Conservation (phyloP, 495 filamentous ascomycete genomes). For the Trichoderma orchidacearum region DNA sequence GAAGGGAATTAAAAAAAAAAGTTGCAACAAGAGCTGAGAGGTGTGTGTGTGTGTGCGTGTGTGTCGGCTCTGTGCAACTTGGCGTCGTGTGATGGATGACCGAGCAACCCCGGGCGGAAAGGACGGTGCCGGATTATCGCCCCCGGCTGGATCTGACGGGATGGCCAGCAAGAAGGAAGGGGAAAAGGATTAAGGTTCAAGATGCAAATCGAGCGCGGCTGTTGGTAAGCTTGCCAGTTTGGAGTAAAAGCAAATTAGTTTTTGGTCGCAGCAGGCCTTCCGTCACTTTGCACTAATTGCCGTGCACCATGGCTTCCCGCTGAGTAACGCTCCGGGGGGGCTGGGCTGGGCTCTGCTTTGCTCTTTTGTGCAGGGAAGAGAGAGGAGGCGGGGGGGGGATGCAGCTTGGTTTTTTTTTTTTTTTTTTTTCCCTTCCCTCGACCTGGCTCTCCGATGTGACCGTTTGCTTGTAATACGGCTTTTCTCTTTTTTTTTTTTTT, state of each 20-base stretch:
- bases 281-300: background rate
- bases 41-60: background rate
- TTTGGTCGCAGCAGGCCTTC: background rate
- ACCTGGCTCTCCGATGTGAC: too few species aligned
- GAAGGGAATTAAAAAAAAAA: background rate
- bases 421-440: too few species aligned
- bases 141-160: background rate
- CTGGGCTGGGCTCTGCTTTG: background rate
- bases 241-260: too few species aligned
- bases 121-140: background rate
- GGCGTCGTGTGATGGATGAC: slow-evolving; percentile 1
- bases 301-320: too few species aligned
- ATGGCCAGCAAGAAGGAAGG: background rate
- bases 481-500: too few species aligned
- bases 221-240: too few species aligned
- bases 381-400: too few species aligned
- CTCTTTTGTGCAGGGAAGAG: too few species aligned
- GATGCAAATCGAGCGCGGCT: background rate
- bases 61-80: background rate
- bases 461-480: too few species aligned
- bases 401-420: too few species aligned
- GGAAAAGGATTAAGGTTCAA: background rate
- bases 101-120: background rate
- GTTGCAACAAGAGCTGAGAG: background rate
- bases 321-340: background rate